Conservation (phyloP, 208 protist species). For the Trypanosoma boissoni region DNA sequence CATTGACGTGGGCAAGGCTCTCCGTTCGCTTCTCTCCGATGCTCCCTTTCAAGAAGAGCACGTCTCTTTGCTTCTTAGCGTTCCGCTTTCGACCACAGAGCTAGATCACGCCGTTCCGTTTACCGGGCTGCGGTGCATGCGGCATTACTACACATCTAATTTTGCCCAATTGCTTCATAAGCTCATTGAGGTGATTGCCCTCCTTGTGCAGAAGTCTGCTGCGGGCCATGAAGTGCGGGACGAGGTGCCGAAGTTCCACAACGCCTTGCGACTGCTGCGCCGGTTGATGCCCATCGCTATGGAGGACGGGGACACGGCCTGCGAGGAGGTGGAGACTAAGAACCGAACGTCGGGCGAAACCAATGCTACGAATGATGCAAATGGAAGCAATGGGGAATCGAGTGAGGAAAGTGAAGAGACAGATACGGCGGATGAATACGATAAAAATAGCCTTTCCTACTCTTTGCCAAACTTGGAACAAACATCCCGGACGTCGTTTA, state of each 20-base stretch:
- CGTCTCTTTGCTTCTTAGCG: constrained; percentile 37
- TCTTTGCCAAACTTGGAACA: neutral
- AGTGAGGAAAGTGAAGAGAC: constrained; percentile 12
- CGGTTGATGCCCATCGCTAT: constrained; percentile 66
- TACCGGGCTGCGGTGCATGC: constrained; percentile 49
- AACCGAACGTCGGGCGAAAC: neutral
- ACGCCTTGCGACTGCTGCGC: constrained; percentile 57
- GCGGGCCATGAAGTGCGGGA: constrained; percentile 2
- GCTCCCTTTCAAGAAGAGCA: constrained; percentile 21
- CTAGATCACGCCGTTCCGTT: constrained; percentile 44
- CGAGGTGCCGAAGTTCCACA: constrained; percentile 28
- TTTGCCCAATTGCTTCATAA: constrained; percentile 72
- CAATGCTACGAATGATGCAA: neutral
- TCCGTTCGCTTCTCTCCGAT: constrained; percentile 34
- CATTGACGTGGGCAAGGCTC: constrained; percentile 45
- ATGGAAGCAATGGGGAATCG: neutral
- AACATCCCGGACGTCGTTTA: constrained; percentile 36
- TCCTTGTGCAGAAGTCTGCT: constrained; percentile 21
- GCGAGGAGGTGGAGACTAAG: neutral
- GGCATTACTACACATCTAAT: constrained; percentile 79
- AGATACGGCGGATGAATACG: neutral
- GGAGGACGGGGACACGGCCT: constrained; percentile 44
- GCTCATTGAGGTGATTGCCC: constrained; percentile 58
- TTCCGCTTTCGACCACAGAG: constrained; percentile 41
- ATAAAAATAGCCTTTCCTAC: neutral